These are phyloP conservation scores for Penicillium roqueforti DNA, from an alignment of 495 filamentous ascomycete species.

Conservation along the genomic window DNA sequence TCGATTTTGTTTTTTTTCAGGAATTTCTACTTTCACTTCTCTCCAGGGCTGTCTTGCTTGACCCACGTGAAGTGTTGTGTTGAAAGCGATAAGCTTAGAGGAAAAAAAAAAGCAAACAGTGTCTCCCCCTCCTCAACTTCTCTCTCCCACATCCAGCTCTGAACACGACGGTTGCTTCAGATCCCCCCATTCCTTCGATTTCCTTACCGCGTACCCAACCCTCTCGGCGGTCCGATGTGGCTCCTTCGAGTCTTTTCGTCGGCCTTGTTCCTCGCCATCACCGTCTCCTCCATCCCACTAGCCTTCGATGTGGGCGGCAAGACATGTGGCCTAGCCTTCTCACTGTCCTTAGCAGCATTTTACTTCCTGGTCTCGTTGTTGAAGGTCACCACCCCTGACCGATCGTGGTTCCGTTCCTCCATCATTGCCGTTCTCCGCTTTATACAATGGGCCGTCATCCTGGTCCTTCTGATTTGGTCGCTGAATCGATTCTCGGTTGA, in stretches of 20 bases:
- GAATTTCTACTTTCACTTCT: background rate
- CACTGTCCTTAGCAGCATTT: constrained; percentile 77
- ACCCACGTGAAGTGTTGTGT: constrained; percentile 22
- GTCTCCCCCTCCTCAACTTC: constrained; percentile 8
- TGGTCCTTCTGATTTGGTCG: constrained; percentile 85
- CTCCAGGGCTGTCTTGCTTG: background rate
- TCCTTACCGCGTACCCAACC: constrained; percentile 8
- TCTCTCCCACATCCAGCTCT: constrained; percentile 1
- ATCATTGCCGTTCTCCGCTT: constrained; percentile 60
- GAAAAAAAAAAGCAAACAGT: constrained; percentile 20
- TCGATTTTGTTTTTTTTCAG: background rate
- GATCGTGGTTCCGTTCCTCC: constrained; percentile 66
- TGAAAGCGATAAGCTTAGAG: constrained; percentile 24
- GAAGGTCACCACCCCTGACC: constrained; percentile 74
- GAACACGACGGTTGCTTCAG: background rate
- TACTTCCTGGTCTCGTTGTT: constrained; percentile 84
- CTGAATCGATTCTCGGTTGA: constrained; percentile 92
- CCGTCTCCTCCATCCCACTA: constrained; percentile 88
- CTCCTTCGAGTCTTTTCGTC: constrained; percentile 67
- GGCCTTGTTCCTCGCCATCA: constrained; percentile 76
- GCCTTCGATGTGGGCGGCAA: constrained; percentile 96
- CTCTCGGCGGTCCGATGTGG: constrained; percentile 51
- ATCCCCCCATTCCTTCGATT: background rate
- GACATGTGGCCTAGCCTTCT: constrained; percentile 89
- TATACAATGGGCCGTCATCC: constrained; percentile 79